Evolutionary conservation across 176 grass and related monocot species (phyloP).

Genomic region (Triticum aestivum): DNA sequence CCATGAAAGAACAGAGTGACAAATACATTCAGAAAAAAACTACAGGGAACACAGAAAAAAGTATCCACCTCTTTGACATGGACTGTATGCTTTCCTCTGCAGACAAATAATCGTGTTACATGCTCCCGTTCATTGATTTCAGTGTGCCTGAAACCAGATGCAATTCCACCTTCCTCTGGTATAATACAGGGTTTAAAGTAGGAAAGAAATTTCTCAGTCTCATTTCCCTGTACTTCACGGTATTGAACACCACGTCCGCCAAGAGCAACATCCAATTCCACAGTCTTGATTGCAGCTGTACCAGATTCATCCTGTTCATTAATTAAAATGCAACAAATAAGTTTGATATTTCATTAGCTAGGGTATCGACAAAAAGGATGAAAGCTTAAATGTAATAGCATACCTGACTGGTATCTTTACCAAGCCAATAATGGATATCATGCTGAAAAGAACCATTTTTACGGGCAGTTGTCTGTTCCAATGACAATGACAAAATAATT

Average conservation of each 20-base stretch:
- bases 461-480: constrained; percentile 65
- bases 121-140: constrained; percentile 71
- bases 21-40: constrained; percentile 7
- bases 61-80: constrained; percentile 90
- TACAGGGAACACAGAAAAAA: background rate
- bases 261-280: constrained; percentile 93
- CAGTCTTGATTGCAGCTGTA: constrained; percentile 94
- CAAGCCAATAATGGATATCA: constrained; percentile 99
- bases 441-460: constrained; percentile 93
- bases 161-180: constrained; percentile 79
- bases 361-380: constrained; percentile 14
- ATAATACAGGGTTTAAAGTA: constrained; percentile 99
- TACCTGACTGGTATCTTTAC: constrained; percentile 96
- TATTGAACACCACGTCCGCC: constrained; percentile 96
- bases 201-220: constrained; percentile 96
- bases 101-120: constrained; percentile 82
- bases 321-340: constrained; percentile 41
- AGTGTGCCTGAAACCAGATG: constrained; percentile 83
- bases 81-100: constrained; percentile 96
- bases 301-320: constrained; percentile 84
- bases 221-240: constrained; percentile 93
- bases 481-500: constrained; percentile 21
- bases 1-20: constrained; percentile 7
- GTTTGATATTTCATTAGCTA: constrained; percentile 4
- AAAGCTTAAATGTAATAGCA: constrained; percentile 27